A percentile compares a stretch with the other conserved stretches of the same genome.
phyloP scores from a whole-genome alignment of 2,329 filamentous ascomycete species.

The Tolypocladium amazonense region DNA sequence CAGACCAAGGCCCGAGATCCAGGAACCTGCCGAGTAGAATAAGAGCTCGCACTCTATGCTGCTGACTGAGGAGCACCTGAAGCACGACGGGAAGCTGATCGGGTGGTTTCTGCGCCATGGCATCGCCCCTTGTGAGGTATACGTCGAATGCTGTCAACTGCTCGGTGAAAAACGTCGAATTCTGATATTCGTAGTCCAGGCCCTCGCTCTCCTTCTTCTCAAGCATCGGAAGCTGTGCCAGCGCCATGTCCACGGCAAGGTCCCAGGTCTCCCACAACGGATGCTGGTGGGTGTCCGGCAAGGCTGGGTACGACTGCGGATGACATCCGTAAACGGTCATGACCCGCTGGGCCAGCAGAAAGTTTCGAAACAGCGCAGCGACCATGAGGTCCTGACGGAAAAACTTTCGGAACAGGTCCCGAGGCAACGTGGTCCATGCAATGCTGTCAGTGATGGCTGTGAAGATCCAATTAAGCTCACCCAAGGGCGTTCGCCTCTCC shows the following conservation, averaged over 20 bases:
- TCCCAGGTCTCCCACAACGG: slow-evolving; percentile 98
- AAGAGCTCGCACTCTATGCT: slow-evolving; percentile 81
- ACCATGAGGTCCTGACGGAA: slow-evolving; percentile 98
- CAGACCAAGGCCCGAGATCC: slow-evolving; percentile 93
- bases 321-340: slow-evolving; percentile 97
- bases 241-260: slow-evolving; percentile 86
- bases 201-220: slow-evolving; percentile 66
- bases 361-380: slow-evolving; percentile 93
- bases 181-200: slow-evolving; percentile 80
- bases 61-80: slow-evolving; percentile 90
- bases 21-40: slow-evolving; percentile 89
- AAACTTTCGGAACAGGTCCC: slow-evolving; percentile 88
- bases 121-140: slow-evolving; percentile 72
- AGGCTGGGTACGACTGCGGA: slow-evolving; percentile 78
- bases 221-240: slow-evolving; percentile 78
- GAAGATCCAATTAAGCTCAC: slow-evolving; percentile 98
- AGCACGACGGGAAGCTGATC: slow-evolving; percentile 94
- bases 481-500: slow-evolving; percentile 84
- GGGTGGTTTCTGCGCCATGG: slow-evolving; percentile 74
- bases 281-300: slow-evolving; percentile 93
- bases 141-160: slow-evolving; percentile 96
- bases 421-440: slow-evolving; percentile 89
- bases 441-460: slow-evolving; percentile 98
- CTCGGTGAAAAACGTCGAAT: slow-evolving; percentile 93
- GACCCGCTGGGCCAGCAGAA: slow-evolving; percentile 84